phyloP scores from a whole-genome alignment of 164 flowering plant genomes.

The Euptelea pleiosperma region DNA sequence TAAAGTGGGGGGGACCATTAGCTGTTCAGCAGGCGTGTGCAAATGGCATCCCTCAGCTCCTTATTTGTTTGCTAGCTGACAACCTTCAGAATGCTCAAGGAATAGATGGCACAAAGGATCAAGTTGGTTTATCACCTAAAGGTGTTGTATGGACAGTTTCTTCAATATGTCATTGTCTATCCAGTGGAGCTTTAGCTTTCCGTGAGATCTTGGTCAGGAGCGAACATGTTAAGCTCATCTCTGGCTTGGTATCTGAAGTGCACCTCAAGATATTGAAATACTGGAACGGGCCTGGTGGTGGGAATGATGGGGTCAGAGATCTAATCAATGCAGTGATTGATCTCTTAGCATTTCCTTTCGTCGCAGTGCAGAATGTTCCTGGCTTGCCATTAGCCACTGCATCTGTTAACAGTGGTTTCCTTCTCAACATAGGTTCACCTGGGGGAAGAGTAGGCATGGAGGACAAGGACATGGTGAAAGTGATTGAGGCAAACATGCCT shows the following conservation, averaged over 20 bases:
- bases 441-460: conserved; percentile 67
- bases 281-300: conserved; percentile 97
- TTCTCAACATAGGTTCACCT: conserved; percentile 78
- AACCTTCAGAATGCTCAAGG: conserved; percentile 28
- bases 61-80: conserved; percentile 50
- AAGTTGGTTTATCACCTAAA: conserved; percentile 66
- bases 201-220: conserved; percentile 65
- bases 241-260: conserved; percentile 54
- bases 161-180: conserved; percentile 70
- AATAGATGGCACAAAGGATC: conserved; percentile 31
- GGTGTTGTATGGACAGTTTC: conserved; percentile 90
- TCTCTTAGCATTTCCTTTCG: conserved; percentile 93
- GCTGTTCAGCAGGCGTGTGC: conserved; percentile 87
- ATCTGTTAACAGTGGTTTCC: conserved; percentile 84
- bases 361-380: conserved; percentile 72
- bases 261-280: conserved; percentile 69
- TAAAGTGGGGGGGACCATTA: conserved; percentile 85
- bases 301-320: conserved; percentile 70
- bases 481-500: conserved; percentile 70
- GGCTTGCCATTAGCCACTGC: conserved; percentile 78
- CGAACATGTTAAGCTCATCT: conserved; percentile 59
- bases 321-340: conserved; percentile 69
- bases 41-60: conserved; percentile 72
- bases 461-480: conserved; percentile 65
- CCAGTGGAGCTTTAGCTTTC: conserved; percentile 68